Evolutionary conservation across 257 asterid species (phyloP), one percentile per base, ranked within the genome.

Genomic region (Nicotiana tomentosiformis): DNA sequence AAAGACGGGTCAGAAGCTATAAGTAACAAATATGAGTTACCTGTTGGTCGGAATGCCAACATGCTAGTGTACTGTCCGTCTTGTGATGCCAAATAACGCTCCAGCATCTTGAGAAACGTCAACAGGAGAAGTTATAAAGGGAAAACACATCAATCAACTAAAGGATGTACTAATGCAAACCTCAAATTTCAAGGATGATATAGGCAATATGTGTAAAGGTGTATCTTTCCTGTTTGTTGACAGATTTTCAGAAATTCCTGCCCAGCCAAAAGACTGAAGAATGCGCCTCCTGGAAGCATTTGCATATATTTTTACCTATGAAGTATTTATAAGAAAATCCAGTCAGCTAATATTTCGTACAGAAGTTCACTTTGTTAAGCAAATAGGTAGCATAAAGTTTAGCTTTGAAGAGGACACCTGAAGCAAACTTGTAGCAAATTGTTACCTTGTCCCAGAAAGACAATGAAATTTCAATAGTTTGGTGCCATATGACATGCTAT

Each of bases 21-120:
- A 49, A 49, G 10, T 55, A 66, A 58, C 16, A 64, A 61, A 10
- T 33, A 64, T 20, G 66, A 64, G 61, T 76, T 46, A 85, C 88
- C 86, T 77, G 88, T 85, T 82, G 88, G 88, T 67, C 88, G 64
- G 77, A 85, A 82, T 20, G 88, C 84, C 84, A 85, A 68, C 74
- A 85, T 85, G 8, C 10, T 66, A 39, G 85, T 64, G 61, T 77
- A 85, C 56, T 78, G 83, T 49, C 84, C 60, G 26, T 53, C 46
- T 66, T 26, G 74, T 37, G 85, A 53, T 53, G 53, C 39, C 85
- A 82, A 53, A 66, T 85, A 77, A 74, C 62, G 77, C 82, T 82
- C 82, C 84, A 85, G 67, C 18, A 57, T 37, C 88, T 85, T 78
- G 33, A 69, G 57, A n/a, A 65, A 64, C 30, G 12, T 66, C 37